Base-by-base conservation (phyloP, 2,329 filamentous ascomycete species). In the Xenoacremonium recifei region DNA sequence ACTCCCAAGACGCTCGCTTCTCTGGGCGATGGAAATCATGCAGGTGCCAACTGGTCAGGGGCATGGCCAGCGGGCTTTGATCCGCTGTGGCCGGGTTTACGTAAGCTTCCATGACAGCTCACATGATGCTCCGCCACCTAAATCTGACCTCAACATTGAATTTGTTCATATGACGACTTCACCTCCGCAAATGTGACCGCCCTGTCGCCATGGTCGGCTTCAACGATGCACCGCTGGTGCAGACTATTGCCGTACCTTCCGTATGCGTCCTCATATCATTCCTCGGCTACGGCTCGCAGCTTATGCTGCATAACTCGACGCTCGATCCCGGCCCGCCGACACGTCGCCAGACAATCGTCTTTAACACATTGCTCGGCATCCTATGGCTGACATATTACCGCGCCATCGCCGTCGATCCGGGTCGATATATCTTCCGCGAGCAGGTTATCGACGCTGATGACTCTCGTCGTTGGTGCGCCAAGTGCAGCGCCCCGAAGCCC, bases 391-490 rank as follows among this genome's bases (percentile, higher is more conserved):
- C 81, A 37, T 93, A 92, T 69, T 82, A 79, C 59, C 70, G 68
- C 42, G 72, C 80, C 37, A 77, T 79, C 54, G 73, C 71, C 39
- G 70, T 79, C 53, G 71, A 82, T 49, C 78, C 81, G 0, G 82
- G 80, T 36, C 71, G 70, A 15, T 80, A 78, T 54, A 50, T 59
- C 44, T 78, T 77, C 48, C 57, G 66, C 17, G 61, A 64, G 2
- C 49, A 54, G 6, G 58, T 65, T 6, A 51, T 66, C 23, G 62
- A 68, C 34, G 58, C 58, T 10, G 57, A 65, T 15, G 54, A 54
- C 15, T n/a, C n/a, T n/a, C n/a, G n/a, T n/a, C 51, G 76, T 38
- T 92, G 86, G 85, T 95, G 89, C 68, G 79, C 77, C 51, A 89
- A 87, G 63, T 95, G 89, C 64, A 70, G 79, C 35, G 77, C 79